Evolutionary conservation across 2,329 filamentous ascomycete species (phyloP).

Genomic region (Phialocephala sp.): DNA sequence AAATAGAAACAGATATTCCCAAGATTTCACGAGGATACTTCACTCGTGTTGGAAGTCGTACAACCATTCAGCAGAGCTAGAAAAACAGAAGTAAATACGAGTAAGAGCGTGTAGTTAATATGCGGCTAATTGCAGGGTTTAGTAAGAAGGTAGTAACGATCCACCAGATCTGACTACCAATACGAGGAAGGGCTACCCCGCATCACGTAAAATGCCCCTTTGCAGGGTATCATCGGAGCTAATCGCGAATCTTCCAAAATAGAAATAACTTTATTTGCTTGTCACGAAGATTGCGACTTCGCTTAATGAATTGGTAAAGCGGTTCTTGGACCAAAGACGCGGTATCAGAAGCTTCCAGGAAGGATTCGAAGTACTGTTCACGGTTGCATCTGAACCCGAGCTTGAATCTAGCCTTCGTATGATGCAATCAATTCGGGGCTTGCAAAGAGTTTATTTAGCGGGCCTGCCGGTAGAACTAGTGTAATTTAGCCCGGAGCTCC

Average conservation of each 20-base stretch:
- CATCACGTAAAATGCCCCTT: constrained; percentile 16
- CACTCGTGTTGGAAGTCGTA: not conserved
- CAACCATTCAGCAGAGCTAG: constrained; percentile 3
- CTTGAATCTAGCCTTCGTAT: not conserved
- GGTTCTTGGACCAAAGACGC: not conserved
- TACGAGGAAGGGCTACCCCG: constrained; percentile 19
- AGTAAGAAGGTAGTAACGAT: not conserved
- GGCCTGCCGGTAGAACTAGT: too few species aligned
- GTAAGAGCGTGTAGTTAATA: constrained; percentile 1
- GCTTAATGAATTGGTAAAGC: not conserved
- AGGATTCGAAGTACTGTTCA: not conserved
- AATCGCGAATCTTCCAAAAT: not conserved
- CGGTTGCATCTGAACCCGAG: not conserved
- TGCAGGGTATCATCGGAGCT: not conserved
- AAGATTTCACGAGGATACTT: constrained; percentile 1
- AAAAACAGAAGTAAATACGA: not conserved
- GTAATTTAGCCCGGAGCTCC: too few species aligned
- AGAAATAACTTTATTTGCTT: constrained; percentile 1
- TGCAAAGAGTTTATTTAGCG: too few species aligned
- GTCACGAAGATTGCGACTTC: not conserved
- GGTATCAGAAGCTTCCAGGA: not conserved
- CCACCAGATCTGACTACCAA: not conserved
- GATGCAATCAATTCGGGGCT: not conserved
- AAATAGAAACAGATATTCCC: not conserved
- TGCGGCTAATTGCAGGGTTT: constrained; percentile 1